Evolutionary conservation across 2,329 filamentous ascomycete genomes (phyloP), one percentile per base, ranked within the genome.

Genomic region (Graphilbum ipis-grandicollis): DNA sequence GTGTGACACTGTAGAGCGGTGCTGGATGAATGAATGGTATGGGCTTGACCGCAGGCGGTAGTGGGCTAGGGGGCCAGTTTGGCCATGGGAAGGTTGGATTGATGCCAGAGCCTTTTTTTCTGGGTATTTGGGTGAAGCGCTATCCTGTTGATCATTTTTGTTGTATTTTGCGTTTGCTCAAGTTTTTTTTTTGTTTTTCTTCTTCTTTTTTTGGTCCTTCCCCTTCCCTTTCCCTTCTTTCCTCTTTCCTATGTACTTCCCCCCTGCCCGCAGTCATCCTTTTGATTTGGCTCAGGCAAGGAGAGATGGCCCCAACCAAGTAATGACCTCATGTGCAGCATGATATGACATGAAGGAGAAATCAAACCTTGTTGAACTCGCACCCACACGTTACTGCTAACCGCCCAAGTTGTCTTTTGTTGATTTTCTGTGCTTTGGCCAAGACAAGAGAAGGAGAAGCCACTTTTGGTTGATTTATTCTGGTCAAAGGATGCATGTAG

Each of bases 1-100:
- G 83, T 66, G 73, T 70, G 55, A 72, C 88, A 56, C 66, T 92
- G 53, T 92, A 65, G 71, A 54, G 42, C 12, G 35, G 34, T 36
- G 39, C 32, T 39, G 32, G 32, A 12, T n/a, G 21, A n/a, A 10
- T 23, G 25, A 17, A 35, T 17, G 29, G 12, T 19, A 5, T n/a
- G 30, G 19, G 29, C 29, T 7, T 33, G 31, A 21, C 21, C 14
- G 17, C 13, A 23, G n/a, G 9, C 7, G 1, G n/a, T 13, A 9
- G 18, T 14, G 31, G n/a, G n/a, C n/a, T n/a, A n/a, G n/a, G n/a
- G n/a, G n/a, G n/a, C n/a, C n/a, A n/a, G n/a, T n/a, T n/a, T n/a
- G n/a, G n/a, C n/a, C n/a, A n/a, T n/a, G n/a, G n/a, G n/a, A n/a
- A n/a, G n/a, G n/a, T n/a, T n/a, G n/a, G n/a, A n/a, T n/a, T n/a